Evolutionary conservation across 2,329 filamentous ascomycete species (phyloP).

Genomic region (Calonectria montana): DNA sequence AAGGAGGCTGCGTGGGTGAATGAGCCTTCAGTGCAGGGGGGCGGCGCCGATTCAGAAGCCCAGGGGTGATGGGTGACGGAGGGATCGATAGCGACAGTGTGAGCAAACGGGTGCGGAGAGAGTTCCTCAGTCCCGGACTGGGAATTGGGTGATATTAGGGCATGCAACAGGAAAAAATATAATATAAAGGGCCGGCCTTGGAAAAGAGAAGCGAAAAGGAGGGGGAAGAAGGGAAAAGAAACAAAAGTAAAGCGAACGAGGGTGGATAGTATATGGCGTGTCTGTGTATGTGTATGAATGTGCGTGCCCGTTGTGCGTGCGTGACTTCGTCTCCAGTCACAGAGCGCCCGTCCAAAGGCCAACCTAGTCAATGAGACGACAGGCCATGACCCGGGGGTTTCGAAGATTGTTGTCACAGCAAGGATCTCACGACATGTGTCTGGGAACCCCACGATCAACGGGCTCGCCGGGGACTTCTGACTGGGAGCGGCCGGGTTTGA

Average conservation of each 20-base stretch:
- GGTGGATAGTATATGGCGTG: conserved; percentile 23
- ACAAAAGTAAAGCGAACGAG: conserved; percentile 28
- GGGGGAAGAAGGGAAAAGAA: conserved; percentile 27
- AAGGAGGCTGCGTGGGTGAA: not conserved
- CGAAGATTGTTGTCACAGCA: conserved; percentile 5
- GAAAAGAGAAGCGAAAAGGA: conserved; percentile 31
- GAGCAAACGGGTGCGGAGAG: not conserved
- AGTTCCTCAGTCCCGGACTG: conserved; percentile 38
- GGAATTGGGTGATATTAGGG: conserved; percentile 30
- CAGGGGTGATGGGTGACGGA: not conserved
- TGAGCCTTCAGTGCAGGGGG: not conserved
- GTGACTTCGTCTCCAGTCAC: not conserved
- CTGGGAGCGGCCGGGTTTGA: not conserved
- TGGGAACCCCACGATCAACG: conserved; percentile 22
- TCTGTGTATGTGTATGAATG: not conserved
- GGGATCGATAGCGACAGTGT: conserved; percentile 26
- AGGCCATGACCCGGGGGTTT: conserved; percentile 18
- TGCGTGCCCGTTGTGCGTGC: not conserved
- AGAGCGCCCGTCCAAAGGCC: not conserved
- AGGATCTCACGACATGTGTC: conserved; percentile 6
- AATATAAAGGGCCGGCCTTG: conserved; percentile 40
- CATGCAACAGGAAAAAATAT: conserved; percentile 16
- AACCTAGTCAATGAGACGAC: conserved; percentile 13
- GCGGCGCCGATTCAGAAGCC: not conserved
- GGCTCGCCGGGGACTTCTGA: not conserved